phyloP scores from a whole-genome alignment of 2,329 filamentous ascomycete species.

The Fusarium nygamai region DNA sequence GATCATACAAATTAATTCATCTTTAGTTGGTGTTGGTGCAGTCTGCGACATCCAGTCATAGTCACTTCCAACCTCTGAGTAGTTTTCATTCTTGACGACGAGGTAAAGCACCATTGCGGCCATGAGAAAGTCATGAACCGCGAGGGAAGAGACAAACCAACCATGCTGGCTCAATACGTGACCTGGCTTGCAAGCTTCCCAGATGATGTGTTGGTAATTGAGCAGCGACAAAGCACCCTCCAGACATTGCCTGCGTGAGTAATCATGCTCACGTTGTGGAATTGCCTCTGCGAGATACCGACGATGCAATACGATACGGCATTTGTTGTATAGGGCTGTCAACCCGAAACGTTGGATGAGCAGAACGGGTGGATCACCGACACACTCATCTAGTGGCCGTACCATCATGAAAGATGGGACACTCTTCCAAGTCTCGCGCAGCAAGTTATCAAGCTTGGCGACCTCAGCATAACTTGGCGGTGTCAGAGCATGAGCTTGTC shows the following conservation, averaged over 20 bases:
- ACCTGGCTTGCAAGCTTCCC: constrained; percentile 62
- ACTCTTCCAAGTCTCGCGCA: constrained; percentile 57
- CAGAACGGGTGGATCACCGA: constrained; percentile 57
- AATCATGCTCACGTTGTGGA: constrained; percentile 57
- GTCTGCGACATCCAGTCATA: constrained; percentile 50
- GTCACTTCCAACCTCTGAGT: constrained; percentile 49
- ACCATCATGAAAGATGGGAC: constrained; percentile 62
- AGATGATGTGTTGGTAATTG: constrained; percentile 58
- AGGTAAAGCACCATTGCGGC: constrained; percentile 70
- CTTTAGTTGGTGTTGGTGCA: constrained; percentile 48
- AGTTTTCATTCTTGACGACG: constrained; percentile 55
- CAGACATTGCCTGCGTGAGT: constrained; percentile 62
- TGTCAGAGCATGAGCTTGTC: constrained; percentile 59
- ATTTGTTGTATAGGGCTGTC: constrained; percentile 63
- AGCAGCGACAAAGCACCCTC: constrained; percentile 60
- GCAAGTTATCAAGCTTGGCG: constrained; percentile 56
- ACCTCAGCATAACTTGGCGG: constrained; percentile 61
- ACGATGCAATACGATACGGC: constrained; percentile 65
- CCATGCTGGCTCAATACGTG: constrained; percentile 61
- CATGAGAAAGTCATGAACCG: constrained; percentile 69
- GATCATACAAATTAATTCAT: constrained; percentile 54
- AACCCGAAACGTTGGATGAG: constrained; percentile 65
- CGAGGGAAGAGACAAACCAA: constrained; percentile 67
- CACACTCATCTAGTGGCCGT: constrained; percentile 57
- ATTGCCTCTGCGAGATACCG: constrained; percentile 59